Base-by-base conservation (phyloP, 2,329 filamentous ascomycete genomes). In the Cercospora nicotianae region DNA sequence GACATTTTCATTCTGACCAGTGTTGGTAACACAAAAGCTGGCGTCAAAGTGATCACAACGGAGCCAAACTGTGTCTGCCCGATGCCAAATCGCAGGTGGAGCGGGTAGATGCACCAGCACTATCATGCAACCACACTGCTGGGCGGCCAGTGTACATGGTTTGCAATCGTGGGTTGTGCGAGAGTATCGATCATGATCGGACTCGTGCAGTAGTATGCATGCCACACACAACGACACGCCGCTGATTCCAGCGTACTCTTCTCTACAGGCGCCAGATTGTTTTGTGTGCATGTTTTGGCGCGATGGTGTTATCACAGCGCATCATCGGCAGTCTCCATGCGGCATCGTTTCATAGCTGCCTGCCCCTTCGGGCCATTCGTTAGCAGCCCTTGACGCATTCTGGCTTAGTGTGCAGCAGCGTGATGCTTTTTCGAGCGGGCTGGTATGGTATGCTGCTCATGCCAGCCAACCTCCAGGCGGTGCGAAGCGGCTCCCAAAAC, bases 291-390 rank as follows among this genome's bases (percentile, higher is more conserved):
- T 28, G 60, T n/a, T 45, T 30, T 45, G 39, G 48, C 62, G 30
- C 36, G 42, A 36, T 57, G 31, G 62, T 59, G 62, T 53, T 39
- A 45, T 64, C 62, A 58, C 62, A 57, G 48, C 42, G 62, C 62
- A 64, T 62, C 10, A n/a, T 64, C 62, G 51, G 62, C 18, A 42
- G 48, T 58, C 51, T 45, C 62, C 62, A 58, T 64, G 30, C 10
- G 62, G 62, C 33, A 39, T 28, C 12, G 26, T 62, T 18, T 5
- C 28, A 51, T 16, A 51, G 60, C 36, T 48, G 60, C 20, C 12
- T 30, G 33, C 60, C 60, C 10, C 13, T 62, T 51, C 9, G 60
- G 60, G 60, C 39, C 39, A 10, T 20, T 18, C 31, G 10, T 7
- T 18, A n/a, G 31, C 28, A 58, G 55, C 55, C 28, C 16, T 58